Conservation (phyloP, 1,139 yeast species). For the Pichia sp. region DNA sequence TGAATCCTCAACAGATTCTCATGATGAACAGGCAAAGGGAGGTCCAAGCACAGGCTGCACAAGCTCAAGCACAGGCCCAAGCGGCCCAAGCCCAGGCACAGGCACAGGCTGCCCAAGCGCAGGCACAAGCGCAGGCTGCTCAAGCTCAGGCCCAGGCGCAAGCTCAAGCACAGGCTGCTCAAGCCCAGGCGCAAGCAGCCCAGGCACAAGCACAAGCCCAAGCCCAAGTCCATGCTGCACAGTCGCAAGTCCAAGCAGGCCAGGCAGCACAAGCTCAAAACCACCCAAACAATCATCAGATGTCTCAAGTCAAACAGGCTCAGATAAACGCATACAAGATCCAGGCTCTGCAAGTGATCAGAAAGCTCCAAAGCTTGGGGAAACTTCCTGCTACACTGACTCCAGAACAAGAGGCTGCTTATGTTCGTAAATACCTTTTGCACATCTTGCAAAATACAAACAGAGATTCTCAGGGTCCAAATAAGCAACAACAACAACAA, state of each 20-base stretch:
- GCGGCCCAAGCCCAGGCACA: conserved; percentile 22
- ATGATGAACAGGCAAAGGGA: conserved; percentile 29
- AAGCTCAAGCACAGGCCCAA: conserved; percentile 15
- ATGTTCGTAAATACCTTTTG: conserved; percentile 35
- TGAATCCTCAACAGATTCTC: conserved; percentile 31
- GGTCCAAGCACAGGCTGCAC: conserved; percentile 20
- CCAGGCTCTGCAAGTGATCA: conserved; percentile 35
- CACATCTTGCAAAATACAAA: conserved; percentile 24
- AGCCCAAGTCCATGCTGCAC: conserved; percentile 15
- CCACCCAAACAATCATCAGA: conserved; percentile 12
- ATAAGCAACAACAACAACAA: conserved; percentile 24
- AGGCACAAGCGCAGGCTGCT: conserved; percentile 15
- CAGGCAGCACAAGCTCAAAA: conserved; percentile 15
- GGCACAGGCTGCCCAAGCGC: conserved; percentile 12
- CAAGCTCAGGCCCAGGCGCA: conserved; percentile 20
- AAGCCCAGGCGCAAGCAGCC: conserved; percentile 20
- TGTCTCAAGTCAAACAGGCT: conserved; percentile 16
- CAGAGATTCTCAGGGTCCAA: conserved; percentile 7
- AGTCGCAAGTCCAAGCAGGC: conserved; percentile 20
- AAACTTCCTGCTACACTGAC: conserved; percentile 32
- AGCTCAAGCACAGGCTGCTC: conserved; percentile 18
- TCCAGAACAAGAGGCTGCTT: conserved; percentile 38
- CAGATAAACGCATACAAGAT: conserved; percentile 34
- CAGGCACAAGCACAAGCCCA: conserved; percentile 23
- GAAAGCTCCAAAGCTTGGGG: conserved; percentile 34